Evolutionary conservation across 2,329 filamentous ascomycete species (phyloP), one percentile per base, ranked within the genome.

Genomic region (Scedosporium dehoogii): DNA sequence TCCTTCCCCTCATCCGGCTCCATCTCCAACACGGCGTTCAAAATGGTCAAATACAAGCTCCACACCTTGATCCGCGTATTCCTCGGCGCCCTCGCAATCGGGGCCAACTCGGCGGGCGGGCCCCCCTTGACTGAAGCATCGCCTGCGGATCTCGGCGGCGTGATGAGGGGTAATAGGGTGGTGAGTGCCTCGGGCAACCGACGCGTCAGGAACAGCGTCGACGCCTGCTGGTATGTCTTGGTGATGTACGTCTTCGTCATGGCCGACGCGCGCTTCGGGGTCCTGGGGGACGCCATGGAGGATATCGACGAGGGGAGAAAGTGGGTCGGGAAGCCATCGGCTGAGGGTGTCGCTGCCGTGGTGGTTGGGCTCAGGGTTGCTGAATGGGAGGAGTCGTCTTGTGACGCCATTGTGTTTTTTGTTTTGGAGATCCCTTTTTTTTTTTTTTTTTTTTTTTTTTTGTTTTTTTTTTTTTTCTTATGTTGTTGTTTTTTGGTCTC

Each of bases 41-140:
- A 80, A 59, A 97, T 88, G 18, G 92, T 96, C 67, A 97, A 83
- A 73, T 97, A 99, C 69, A 99, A 82, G 74, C 92, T 96, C 94
- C 94, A 99, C 66, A 97, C 89, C 75, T 97, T 99, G 73, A 96
- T 89, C 67, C 92, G 82, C 63, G 91, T 94, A 38, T 87, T 89
- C 67, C 89, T 85, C 51, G 90, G 92, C 61, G 91, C 91, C 66
- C 82, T 85, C 61, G 90, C 88, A 61, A 97, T 86, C 4, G 92
- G 91, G 29, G 91, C 88, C 29, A 84, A 78, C 63, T 85, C 81
- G 33, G 33, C 33, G 42, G 69, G 71, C 21, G 74, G 66, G 38
- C 76, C 77, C 21, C 76, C 77, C 21, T 76, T 55, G 7, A n/a
- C 21, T 5, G 18, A 18, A 55, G 7, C 23, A 18, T 55, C 18